These are phyloP conservation scores for Pythium grandisporangium DNA, from an alignment of 352 stramenopile genomes.

Conservation along the genomic window DNA sequence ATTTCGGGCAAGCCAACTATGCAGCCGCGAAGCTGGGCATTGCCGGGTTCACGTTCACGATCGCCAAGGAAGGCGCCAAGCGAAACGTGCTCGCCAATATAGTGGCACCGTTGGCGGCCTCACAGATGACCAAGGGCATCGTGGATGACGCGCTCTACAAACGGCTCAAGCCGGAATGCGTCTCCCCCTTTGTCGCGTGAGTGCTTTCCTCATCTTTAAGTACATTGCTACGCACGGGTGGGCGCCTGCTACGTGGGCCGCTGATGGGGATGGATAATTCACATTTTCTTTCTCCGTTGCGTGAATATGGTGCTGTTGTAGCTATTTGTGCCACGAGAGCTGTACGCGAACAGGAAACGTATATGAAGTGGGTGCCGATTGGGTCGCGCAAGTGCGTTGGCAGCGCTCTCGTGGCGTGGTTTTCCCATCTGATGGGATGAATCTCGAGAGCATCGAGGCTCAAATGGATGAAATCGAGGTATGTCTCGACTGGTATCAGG, in stretches of 20 bases:
- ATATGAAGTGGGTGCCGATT: constrained; percentile 78
- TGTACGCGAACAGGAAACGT: constrained; percentile 62
- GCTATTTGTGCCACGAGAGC: constrained; percentile 77
- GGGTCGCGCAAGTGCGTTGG: constrained; percentile 72
- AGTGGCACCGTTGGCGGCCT: constrained; percentile 72
- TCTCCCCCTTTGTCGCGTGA: constrained; percentile 72
- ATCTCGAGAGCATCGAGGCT: constrained; percentile 31
- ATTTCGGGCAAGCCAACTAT: constrained; percentile 89
- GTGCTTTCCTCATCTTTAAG: no score
- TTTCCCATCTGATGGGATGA: constrained; percentile 35
- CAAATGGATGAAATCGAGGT: constrained; percentile 58
- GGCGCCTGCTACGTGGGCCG: no score
- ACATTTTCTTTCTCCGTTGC: background rate
- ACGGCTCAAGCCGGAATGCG: constrained; percentile 62
- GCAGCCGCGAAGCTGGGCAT: constrained; percentile 87
- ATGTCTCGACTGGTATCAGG: background rate
- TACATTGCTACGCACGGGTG: no score
- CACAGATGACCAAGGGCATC: constrained; percentile 78
- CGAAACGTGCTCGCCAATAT: constrained; percentile 77
- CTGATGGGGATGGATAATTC: no score
- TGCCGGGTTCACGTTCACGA: constrained; percentile 87
- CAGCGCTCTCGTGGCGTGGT: constrained; percentile 53
- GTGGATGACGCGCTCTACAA: constrained; percentile 55
- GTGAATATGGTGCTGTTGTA: constrained; percentile 1
- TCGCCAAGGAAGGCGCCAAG: constrained; percentile 74